Percentiles rank a stretch among this genome's conserved stretches.
These are phyloP conservation scores for Pyricularia pennisetigena DNA, from an alignment of 2,329 filamentous ascomycete species.

Conservation along the genomic window DNA sequence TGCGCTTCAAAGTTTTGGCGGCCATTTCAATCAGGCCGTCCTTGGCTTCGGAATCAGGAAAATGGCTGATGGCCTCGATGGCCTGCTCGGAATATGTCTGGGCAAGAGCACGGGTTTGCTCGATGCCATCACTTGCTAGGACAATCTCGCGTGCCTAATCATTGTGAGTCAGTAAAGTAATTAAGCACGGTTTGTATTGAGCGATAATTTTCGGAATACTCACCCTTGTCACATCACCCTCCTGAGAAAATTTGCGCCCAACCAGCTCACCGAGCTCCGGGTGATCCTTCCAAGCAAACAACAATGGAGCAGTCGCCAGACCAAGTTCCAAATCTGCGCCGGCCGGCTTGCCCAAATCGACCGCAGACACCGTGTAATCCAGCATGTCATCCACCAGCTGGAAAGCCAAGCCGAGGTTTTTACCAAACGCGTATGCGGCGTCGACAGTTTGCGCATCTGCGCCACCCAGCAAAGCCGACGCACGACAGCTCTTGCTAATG, in stretches of 20 bases:
- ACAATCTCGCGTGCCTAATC: constrained; percentile 78
- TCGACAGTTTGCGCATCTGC: constrained; percentile 71
- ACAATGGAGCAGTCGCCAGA: constrained; percentile 81
- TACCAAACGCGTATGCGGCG: constrained; percentile 83
- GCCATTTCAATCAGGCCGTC: constrained; percentile 89
- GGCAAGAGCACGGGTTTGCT: constrained; percentile 83
- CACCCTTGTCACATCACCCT: constrained; percentile 80
- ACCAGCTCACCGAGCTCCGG: constrained; percentile 79
- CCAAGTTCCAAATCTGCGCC: constrained; percentile 91
- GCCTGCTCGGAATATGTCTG: constrained; percentile 87
- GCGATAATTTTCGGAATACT: constrained; percentile 21
- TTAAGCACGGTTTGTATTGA: background rate
- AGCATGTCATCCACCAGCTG: constrained; percentile 97
- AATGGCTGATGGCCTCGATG: constrained; percentile 69
- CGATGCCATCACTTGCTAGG: constrained; percentile 71
- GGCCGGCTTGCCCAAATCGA: constrained; percentile 86
- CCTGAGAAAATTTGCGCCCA: constrained; percentile 75
- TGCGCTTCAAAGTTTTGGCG: constrained; percentile 76
- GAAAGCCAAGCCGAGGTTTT: constrained; percentile 89
- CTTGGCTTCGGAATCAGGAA: constrained; percentile 94
- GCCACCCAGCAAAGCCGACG: constrained; percentile 76
- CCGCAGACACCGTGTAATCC: constrained; percentile 81
- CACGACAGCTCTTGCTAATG: constrained; percentile 92
- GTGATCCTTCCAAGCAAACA: constrained; percentile 92
- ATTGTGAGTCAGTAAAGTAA: background rate